These are phyloP conservation scores for Colletotrichum salicis DNA, from an alignment of 2,329 filamentous ascomycete genomes.

Conservation along the genomic window DNA sequence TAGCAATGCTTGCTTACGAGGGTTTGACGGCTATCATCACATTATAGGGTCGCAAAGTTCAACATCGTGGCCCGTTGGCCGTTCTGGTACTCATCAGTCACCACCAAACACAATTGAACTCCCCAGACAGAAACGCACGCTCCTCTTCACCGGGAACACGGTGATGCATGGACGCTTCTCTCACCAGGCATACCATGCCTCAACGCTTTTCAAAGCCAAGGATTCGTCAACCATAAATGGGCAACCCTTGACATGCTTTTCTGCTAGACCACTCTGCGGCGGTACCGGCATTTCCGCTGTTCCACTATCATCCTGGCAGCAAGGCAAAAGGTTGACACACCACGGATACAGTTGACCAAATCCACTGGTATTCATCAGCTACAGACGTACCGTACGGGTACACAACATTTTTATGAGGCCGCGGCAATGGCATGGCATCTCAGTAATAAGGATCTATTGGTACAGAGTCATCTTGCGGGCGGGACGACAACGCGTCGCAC, in stretches of 20 bases:
- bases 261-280: conserved; percentile 13
- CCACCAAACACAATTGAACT: background rate
- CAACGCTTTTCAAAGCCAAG: background rate
- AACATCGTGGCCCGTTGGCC: conserved; percentile 2
- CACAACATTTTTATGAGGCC: background rate
- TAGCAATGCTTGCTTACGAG: conserved; percentile 4
- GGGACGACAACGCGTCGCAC: background rate
- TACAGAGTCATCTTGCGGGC: background rate
- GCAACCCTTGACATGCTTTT: conserved; percentile 1
- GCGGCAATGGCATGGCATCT: background rate
- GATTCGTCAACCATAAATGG: background rate
- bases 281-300: conserved; percentile 33
- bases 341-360: background rate
- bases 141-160: background rate
- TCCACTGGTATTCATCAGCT: background rate
- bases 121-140: background rate
- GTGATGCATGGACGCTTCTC: conserved; percentile 18
- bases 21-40: background rate
- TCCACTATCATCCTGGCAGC: conserved; percentile 28
- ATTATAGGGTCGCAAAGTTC: background rate
- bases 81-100: conserved; percentile 1
- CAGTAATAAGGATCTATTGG: background rate
- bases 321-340: conserved; percentile 4
- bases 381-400: background rate
- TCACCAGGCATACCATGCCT: conserved; percentile 22